Conservation (phyloP, 208 protist species). For the Leptomonas pyrrhocoris region DNA sequence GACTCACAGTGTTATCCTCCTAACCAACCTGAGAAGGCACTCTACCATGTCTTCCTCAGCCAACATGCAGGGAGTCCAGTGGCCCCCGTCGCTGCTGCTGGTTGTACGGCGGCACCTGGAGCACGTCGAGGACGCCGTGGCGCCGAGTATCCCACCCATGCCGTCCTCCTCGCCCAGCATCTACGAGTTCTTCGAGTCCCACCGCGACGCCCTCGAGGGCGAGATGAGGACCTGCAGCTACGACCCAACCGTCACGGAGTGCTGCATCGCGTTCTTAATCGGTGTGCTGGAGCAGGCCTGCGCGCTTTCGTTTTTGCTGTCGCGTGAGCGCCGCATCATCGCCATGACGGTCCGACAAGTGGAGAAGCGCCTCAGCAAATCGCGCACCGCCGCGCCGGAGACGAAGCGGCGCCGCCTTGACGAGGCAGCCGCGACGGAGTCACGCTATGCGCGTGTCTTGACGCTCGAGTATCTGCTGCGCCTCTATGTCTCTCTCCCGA, state of each 20-base stretch:
- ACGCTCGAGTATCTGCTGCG: constrained; percentile 83
- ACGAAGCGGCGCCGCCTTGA: constrained; percentile 31
- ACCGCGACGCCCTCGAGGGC: constrained; percentile 26
- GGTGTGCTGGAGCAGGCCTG: constrained; percentile 82
- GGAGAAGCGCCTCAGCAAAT: constrained; percentile 35
- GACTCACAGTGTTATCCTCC: no score
- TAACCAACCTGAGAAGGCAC: background rate
- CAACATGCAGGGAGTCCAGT: constrained; percentile 38
- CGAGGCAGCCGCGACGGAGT: constrained; percentile 10
- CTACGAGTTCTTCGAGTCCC: constrained; percentile 57
- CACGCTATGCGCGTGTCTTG: constrained; percentile 63
- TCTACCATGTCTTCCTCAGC: background rate
- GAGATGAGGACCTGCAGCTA: constrained; percentile 23
- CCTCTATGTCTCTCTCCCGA: constrained; percentile 73
- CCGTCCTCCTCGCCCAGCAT: constrained; percentile 36
- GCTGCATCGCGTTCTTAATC: constrained; percentile 58
- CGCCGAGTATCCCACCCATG: constrained; percentile 55
- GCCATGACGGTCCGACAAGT: constrained; percentile 36
- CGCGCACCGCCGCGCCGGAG: constrained; percentile 9
- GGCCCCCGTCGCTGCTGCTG: constrained; percentile 58
- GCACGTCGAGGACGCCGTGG: constrained; percentile 59
- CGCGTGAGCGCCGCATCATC: constrained; percentile 51
- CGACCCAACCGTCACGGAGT: constrained; percentile 43
- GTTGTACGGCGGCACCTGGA: constrained; percentile 52
- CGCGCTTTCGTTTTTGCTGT: constrained; percentile 62